These are phyloP conservation scores for Cotoneaster glaucophyllus DNA, from an alignment of 306 rosid species.

Conservation along the genomic window DNA sequence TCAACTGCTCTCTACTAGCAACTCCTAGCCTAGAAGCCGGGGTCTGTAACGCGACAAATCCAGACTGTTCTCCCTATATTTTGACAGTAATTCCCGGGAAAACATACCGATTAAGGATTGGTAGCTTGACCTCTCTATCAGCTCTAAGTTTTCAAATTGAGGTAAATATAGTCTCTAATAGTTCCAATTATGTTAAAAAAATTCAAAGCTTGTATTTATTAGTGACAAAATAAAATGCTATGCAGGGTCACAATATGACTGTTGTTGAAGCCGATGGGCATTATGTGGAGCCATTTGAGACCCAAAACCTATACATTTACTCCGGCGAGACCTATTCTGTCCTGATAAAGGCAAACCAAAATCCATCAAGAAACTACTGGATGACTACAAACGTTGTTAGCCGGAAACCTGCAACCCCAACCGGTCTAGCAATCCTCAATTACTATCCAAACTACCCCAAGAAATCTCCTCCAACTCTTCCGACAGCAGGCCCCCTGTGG, in stretches of 20 bases:
- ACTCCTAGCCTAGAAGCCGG: background rate
- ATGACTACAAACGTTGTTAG: slow-evolving; percentile 11
- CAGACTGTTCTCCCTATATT: slow-evolving; percentile 53
- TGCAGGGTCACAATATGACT: slow-evolving; percentile 20
- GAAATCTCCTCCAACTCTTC: slow-evolving; percentile 14
- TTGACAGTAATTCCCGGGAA: slow-evolving; percentile 52
- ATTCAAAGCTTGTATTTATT: background rate
- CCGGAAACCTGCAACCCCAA: slow-evolving; percentile 13
- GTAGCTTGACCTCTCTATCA: slow-evolving; percentile 65
- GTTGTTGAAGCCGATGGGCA: slow-evolving; percentile 33
- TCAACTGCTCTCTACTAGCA: slow-evolving; percentile 41
- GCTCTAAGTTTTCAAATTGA: slow-evolving; percentile 79
- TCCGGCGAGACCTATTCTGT: slow-evolving; percentile 32
- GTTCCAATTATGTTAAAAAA: background rate
- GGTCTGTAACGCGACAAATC: slow-evolving; percentile 47
- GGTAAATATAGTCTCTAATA: slow-evolving; percentile 27
- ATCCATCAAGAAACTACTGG: slow-evolving; percentile 27
- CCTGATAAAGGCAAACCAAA: slow-evolving; percentile 11
- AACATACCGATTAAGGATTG: slow-evolving; percentile 64
- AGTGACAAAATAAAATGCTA: background rate
- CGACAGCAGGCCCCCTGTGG: slow-evolving; percentile 19
- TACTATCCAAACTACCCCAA: slow-evolving; percentile 11
- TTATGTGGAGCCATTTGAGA: slow-evolving; percentile 29
- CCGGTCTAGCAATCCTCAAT: slow-evolving; percentile 21
- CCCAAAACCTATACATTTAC: slow-evolving; percentile 16